Evolutionary conservation across 2,329 filamentous ascomycete genomes (phyloP).

Genomic region (Fusarium xylarioides): DNA sequence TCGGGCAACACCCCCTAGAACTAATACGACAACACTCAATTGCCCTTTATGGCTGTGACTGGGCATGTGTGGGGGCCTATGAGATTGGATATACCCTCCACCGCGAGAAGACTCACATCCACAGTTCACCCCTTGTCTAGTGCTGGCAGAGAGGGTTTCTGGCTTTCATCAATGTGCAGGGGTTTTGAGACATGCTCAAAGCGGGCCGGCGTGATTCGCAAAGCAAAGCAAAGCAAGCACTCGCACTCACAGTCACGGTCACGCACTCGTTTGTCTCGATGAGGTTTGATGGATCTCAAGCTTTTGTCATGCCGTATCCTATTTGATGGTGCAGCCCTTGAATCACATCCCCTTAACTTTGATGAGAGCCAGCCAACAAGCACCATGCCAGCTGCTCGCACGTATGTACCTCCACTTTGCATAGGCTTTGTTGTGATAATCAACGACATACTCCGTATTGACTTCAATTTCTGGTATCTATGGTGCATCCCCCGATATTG

Average conservation of each 20-base stretch:
- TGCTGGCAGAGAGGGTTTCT: slow-evolving; percentile 8
- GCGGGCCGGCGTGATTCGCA: slow-evolving; percentile 36
- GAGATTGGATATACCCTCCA: slow-evolving; percentile 27
- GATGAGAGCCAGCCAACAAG: slow-evolving; percentile 5
- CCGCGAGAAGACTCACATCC: not conserved
- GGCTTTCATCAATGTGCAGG: slow-evolving; percentile 8
- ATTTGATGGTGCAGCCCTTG: slow-evolving; percentile 21
- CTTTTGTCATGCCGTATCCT: slow-evolving; percentile 18
- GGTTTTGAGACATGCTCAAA: slow-evolving; percentile 29
- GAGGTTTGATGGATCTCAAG: slow-evolving; percentile 26
- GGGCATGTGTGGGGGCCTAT: not conserved
- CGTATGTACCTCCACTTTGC: not conserved
- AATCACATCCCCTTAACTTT: slow-evolving; percentile 9
- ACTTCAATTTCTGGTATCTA: slow-evolving; percentile 2
- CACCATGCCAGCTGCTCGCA: slow-evolving; percentile 31
- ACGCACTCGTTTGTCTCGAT: slow-evolving; percentile 14
- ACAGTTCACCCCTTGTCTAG: slow-evolving; percentile 3
- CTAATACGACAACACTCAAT: slow-evolving; percentile 21
- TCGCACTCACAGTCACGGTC: slow-evolving; percentile 5
- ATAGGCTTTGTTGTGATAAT: not conserved
- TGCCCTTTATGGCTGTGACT: slow-evolving; percentile 8
- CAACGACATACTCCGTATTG: not conserved
- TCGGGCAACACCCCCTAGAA: slow-evolving; percentile 13
- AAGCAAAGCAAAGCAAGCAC: slow-evolving; percentile 19
- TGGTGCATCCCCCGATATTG: slow-evolving; percentile 19